Evolutionary conservation across 73 alveolate genomes (phyloP).

Genomic region (Paramecium caudatum): DNA sequence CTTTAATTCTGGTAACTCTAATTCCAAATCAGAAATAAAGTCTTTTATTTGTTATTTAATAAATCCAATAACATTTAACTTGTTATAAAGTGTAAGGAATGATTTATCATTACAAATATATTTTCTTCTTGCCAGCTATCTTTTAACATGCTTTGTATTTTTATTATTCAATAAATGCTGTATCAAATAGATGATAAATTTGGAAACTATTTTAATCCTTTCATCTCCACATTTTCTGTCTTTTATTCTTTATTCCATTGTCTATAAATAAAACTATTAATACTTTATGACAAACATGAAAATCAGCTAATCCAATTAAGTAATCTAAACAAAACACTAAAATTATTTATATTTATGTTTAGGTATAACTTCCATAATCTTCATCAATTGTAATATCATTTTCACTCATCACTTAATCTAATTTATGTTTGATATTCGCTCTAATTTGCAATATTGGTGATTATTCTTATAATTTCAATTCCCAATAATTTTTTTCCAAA

Average conservation of each 20-base stretch:
- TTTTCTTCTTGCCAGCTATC: slow-evolving; percentile 32
- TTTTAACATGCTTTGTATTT: neutral
- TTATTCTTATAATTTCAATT: neutral
- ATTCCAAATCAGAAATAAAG: neutral
- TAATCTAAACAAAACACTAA: slow-evolving; percentile 46
- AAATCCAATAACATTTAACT: neutral
- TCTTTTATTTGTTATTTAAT: neutral
- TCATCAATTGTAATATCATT: neutral
- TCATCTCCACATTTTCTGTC: slow-evolving; percentile 47
- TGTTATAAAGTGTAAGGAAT: neutral
- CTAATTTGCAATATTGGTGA: slow-evolving; percentile 11
- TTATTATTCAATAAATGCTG: neutral
- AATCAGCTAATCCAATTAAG: slow-evolving; percentile 45
- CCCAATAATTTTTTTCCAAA: slow-evolving; percentile 60
- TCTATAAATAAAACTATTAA: neutral
- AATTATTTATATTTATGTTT: neutral
- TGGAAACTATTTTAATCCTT: neutral
- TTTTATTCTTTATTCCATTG: neutral
- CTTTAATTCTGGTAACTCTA: neutral
- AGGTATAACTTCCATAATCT: neutral
- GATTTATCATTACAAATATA: slow-evolving; percentile 29
- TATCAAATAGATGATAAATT: neutral
- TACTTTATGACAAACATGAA: slow-evolving; percentile 46
- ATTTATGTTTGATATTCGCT: neutral
- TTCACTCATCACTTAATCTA: neutral